phyloP scores from a whole-genome alignment of 2,329 filamentous ascomycete species.

The Amylocarpus encephaloides region DNA sequence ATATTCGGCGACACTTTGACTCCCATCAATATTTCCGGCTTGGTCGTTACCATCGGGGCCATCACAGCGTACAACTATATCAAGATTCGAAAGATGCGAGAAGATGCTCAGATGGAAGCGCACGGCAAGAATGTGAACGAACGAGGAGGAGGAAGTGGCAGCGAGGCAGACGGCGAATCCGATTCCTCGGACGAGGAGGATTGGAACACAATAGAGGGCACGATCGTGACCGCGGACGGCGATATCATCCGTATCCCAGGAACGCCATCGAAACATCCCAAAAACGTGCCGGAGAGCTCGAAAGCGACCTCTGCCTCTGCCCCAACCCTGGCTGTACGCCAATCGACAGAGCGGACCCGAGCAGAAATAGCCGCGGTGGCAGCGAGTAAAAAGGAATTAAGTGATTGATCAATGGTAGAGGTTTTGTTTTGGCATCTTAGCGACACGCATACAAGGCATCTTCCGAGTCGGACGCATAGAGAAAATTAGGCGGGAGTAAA shows the following conservation, averaged over 20 bases:
- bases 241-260: slow-evolving; percentile 24
- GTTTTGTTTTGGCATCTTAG: background rate
- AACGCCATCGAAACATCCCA: background rate
- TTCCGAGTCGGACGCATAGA: no score
- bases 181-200: slow-evolving; percentile 20
- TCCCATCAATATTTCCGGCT: slow-evolving; percentile 75
- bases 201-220: slow-evolving; percentile 22
- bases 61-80: slow-evolving; percentile 92
- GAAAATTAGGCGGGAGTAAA: no score
- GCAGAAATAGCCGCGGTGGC: slow-evolving; percentile 13
- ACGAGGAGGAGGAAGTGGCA: slow-evolving; percentile 13
- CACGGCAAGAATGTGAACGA: slow-evolving; percentile 30
- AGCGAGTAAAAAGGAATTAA: slow-evolving; percentile 20
- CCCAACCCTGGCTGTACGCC: background rate
- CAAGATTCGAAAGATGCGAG: slow-evolving; percentile 84
- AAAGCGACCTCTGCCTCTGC: background rate
- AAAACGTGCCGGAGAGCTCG: slow-evolving; percentile 11
- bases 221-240: slow-evolving; percentile 27
- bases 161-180: slow-evolving; percentile 21
- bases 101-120: slow-evolving; percentile 56
- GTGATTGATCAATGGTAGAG: slow-evolving; percentile 9
- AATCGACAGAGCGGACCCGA: background rate
- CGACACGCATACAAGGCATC: background rate
- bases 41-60: slow-evolving; percentile 80
- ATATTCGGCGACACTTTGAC: slow-evolving; percentile 88